Evolutionary conservation across 768 basidiomycete genomes (phyloP).

Genomic region (Lactarius deliciosus): DNA sequence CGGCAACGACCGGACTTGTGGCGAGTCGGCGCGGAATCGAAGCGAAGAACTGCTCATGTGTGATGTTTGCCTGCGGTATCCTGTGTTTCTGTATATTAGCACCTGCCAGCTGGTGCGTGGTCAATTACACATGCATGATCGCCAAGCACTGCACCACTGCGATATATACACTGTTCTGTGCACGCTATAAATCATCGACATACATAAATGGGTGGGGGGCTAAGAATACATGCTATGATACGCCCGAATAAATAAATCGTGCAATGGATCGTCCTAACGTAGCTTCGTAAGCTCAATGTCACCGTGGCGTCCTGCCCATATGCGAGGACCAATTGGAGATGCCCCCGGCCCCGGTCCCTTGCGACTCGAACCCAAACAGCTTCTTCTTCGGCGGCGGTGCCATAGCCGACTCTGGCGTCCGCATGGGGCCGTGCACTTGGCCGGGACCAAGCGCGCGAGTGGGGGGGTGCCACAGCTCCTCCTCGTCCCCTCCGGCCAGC

Average conservation of each 20-base stretch:
- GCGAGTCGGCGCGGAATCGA: not conserved
- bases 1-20: not conserved
- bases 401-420: slow-evolving; percentile 9
- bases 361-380: slow-evolving; percentile 19
- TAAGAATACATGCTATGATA: slow-evolving; percentile 26
- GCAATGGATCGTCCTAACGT: slow-evolving; percentile 6
- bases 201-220: slow-evolving; percentile 20
- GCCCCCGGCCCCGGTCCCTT: not conserved
- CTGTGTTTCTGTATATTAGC: not conserved
- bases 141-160: not conserved
- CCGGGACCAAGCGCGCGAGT: not conserved
- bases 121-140: not conserved
- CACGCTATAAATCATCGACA: slow-evolving; percentile 5
- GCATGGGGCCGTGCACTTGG: not conserved
- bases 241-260: slow-evolving; percentile 21
- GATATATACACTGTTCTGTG: not conserved
- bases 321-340: slow-evolving; percentile 7
- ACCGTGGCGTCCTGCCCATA: slow-evolving; percentile 12
- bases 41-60: not conserved
- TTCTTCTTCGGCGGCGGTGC: slow-evolving; percentile 25
- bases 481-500: slow-evolving; percentile 17
- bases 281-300: not conserved
- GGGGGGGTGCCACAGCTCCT: slow-evolving; percentile 11
- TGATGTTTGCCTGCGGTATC: not conserved
- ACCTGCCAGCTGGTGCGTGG: slow-evolving; percentile 6